These are phyloP conservation scores for Dipodascopsis uninucleata DNA, from an alignment of 805 yeast genomes.

Conservation along the genomic window DNA sequence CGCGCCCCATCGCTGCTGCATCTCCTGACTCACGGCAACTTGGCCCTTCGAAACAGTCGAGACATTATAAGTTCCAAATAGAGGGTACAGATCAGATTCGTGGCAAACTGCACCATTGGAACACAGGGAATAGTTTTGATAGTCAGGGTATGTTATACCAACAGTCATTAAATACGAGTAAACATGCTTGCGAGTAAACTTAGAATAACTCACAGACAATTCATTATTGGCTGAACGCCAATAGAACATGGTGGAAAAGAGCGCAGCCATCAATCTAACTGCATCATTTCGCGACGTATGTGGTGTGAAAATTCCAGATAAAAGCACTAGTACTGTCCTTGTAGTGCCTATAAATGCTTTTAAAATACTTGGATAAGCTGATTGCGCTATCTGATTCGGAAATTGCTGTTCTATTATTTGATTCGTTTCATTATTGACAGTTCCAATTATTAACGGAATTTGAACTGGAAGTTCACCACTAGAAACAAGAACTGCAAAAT, in stretches of 20 bases:
- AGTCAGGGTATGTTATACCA: conserved; percentile 31
- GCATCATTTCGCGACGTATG: conserved; percentile 10
- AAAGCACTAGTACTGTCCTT: conserved; percentile 13
- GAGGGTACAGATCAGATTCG: conserved; percentile 32
- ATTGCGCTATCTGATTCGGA: conserved; percentile 7
- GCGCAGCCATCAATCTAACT: conserved; percentile 12
- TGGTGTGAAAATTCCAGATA: conserved; percentile 8
- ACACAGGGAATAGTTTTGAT: conserved; percentile 26
- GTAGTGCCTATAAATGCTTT: conserved; percentile 13
- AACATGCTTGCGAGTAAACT: conserved; percentile 9
- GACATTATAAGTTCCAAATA: conserved; percentile 32
- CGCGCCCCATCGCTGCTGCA: conserved; percentile 33
- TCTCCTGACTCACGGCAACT: conserved; percentile 24
- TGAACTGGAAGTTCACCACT: conserved; percentile 22
- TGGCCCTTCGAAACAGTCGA: conserved; percentile 23
- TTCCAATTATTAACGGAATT: conserved; percentile 32
- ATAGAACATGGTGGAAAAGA: conserved; percentile 27
- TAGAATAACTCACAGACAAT: conserved; percentile 9
- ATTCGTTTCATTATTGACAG: conserved; percentile 31
- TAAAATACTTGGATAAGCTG: conserved; percentile 6
- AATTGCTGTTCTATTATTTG: conserved; percentile 22
- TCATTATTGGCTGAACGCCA: conserved; percentile 31
- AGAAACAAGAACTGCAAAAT: conserved; percentile 22
- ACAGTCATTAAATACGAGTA: conserved; percentile 30
- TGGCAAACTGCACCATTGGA: conserved; percentile 31